These are phyloP conservation scores for Trichoderma sp. DNA, from an alignment of 2,329 filamentous ascomycete species.

Conservation along the genomic window DNA sequence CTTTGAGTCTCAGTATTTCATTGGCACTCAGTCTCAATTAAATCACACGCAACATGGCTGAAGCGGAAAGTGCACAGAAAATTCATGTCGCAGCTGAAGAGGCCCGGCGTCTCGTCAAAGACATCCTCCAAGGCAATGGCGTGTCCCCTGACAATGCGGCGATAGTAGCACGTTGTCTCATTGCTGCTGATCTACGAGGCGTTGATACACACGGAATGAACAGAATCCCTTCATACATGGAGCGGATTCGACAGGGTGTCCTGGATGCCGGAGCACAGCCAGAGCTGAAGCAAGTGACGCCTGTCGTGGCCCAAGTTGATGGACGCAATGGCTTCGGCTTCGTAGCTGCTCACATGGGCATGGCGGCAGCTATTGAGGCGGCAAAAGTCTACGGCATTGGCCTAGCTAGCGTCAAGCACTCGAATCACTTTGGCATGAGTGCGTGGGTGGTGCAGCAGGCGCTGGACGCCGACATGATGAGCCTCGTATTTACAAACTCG, in stretches of 20 bases:
- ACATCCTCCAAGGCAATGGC: slow-evolving; percentile 61
- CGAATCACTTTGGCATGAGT: slow-evolving; percentile 82
- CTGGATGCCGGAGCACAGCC: slow-evolving; percentile 64
- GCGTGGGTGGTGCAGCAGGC: slow-evolving; percentile 81
- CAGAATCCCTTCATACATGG: slow-evolving; percentile 76
- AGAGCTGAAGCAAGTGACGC: slow-evolving; percentile 61
- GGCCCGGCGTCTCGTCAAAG: slow-evolving; percentile 50
- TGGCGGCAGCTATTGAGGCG: slow-evolving; percentile 67
- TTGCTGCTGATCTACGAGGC: slow-evolving; percentile 74
- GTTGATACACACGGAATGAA: slow-evolving; percentile 79
- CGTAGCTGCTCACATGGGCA: slow-evolving; percentile 65
- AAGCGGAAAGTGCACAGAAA: not conserved
- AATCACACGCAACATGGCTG: not conserved
- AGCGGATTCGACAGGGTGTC: slow-evolving; percentile 68
- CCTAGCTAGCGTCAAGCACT: slow-evolving; percentile 73
- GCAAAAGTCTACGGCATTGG: slow-evolving; percentile 69
- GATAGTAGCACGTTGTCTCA: slow-evolving; percentile 66
- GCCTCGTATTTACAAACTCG: slow-evolving; percentile 70
- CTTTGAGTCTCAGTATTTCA: not conserved
- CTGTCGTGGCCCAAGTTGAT: slow-evolving; percentile 68
- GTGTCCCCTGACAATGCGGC: slow-evolving; percentile 59
- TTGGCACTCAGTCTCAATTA: not conserved
- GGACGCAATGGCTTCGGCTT: slow-evolving; percentile 76
- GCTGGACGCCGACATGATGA: slow-evolving; percentile 70
- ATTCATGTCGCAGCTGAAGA: slow-evolving; percentile 40